Evolutionary conservation across 2,329 filamentous ascomycete species (phyloP).

Genomic region (Fusarium pseudoanthophilum): DNA sequence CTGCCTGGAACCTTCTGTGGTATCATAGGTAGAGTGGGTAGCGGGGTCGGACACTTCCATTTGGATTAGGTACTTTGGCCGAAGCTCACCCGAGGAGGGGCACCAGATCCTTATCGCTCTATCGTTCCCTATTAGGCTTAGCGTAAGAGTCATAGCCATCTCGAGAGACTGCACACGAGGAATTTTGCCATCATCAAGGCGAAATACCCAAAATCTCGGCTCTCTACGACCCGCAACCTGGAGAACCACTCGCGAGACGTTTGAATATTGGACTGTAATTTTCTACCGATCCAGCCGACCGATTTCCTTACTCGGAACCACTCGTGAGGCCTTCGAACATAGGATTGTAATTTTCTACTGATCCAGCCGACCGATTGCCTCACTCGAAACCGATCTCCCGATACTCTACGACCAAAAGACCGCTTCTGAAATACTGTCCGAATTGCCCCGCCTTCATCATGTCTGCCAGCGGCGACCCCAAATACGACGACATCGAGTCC

Average conservation of each 20-base stretch:
- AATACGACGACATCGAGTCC: constrained; percentile 79
- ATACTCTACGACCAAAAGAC: constrained; percentile 35
- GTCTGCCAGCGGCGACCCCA: constrained; percentile 68
- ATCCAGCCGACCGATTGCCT: constrained; percentile 23
- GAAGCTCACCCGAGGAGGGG: constrained; percentile 50
- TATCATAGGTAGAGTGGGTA: not conserved
- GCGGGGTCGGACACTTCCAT: not conserved
- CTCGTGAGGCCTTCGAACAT: constrained; percentile 22
- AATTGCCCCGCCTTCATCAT: constrained; percentile 56
- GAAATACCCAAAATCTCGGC: constrained; percentile 48
- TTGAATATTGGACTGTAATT: constrained; percentile 36
- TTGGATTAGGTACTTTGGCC: constrained; percentile 15
- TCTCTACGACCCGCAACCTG: constrained; percentile 34
- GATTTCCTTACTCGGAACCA: constrained; percentile 18
- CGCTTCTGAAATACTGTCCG: constrained; percentile 31
- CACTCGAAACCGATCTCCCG: constrained; percentile 19
- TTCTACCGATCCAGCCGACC: constrained; percentile 27
- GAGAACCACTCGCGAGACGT: constrained; percentile 26
- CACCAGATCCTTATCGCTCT: constrained; percentile 52
- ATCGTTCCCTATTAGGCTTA: constrained; percentile 51
- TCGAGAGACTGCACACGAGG: constrained; percentile 53
- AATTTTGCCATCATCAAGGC: constrained; percentile 54
- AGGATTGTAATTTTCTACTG: constrained; percentile 38
- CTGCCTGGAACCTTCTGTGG: not conserved
- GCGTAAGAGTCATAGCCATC: constrained; percentile 53